These are phyloP conservation scores for Trichodelitschia bisporula DNA, from an alignment of 495 filamentous ascomycete genomes.

Conservation along the genomic window DNA sequence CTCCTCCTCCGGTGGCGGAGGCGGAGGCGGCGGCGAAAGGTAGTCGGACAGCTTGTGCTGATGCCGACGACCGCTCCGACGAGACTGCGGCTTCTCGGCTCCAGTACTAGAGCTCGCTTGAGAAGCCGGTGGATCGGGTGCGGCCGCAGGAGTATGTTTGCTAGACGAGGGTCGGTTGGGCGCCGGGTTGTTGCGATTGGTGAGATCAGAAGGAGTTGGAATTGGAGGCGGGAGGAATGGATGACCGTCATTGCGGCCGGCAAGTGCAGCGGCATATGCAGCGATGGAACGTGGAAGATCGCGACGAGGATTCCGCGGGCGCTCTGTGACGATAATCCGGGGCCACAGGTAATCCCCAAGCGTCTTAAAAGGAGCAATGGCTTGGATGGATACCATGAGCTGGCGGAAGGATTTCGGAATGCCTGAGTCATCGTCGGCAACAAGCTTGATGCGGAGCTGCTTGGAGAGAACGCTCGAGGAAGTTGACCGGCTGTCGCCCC, in stretches of 20 bases:
- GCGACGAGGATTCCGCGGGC: constrained; percentile 43
- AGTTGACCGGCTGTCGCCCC: constrained; percentile 75
- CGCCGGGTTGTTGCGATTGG: no score
- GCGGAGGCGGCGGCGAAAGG: constrained; percentile 23
- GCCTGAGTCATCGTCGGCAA: constrained; percentile 74
- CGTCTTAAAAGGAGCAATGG: constrained; percentile 93
- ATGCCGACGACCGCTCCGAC: constrained; percentile 16
- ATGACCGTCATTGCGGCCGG: constrained; percentile 10
- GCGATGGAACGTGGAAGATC: constrained; percentile 32
- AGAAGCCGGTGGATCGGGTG: constrained; percentile 9
- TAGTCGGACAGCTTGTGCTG: constrained; percentile 16
- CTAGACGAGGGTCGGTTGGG: constrained; percentile 2
- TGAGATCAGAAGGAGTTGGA: constrained; percentile 5
- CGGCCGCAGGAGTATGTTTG: constrained; percentile 1
- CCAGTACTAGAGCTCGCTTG: constrained; percentile 24
- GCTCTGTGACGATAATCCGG: constrained; percentile 61
- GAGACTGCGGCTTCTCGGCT: constrained; percentile 10
- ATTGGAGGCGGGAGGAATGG: constrained; percentile 13
- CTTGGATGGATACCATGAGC: constrained; percentile 95
- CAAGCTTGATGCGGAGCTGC: constrained; percentile 70
- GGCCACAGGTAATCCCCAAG: constrained; percentile 91
- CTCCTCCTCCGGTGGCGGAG: constrained; percentile 14
- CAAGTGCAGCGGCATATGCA: constrained; percentile 56
- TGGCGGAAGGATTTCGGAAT: constrained; percentile 68
- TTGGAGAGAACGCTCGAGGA: constrained; percentile 91